Base-by-base conservation (phyloP, 164 flowering plant genomes). In the Annona squamosa region DNA sequence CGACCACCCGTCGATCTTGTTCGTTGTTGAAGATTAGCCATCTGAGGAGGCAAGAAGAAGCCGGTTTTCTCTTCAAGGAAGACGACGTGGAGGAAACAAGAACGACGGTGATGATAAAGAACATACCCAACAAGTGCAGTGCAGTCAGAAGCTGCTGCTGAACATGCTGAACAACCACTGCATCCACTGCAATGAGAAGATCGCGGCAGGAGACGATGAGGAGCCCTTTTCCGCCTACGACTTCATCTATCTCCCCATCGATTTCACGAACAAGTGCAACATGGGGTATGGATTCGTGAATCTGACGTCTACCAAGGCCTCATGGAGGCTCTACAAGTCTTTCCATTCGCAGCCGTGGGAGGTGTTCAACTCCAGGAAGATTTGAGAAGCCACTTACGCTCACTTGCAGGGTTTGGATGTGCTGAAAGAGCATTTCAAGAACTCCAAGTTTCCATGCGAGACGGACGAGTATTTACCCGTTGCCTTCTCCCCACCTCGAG, bases 41-140 rank as follows among this genome's bases (percentile, higher is more conserved):
- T 52, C 78, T 71, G 1, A 89, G 73, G 81, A 85, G 74, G 46
- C 73, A 41, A 16, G 17, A 71, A 3, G 91, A 93, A 63, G 46
- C 86, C 37, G 76, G 84, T 0, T 94, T 86, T 70, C 68, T 79
- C 48, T 66, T 73, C 47, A 69, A 48, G 3, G 71, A 69, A 69
- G 86, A 85, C 47, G 74, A 84, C 5, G 69, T 69, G 68, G 65
- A 66, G 66, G 99, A 94, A 77, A 43, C 86, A 5, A 85, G 99
- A 72, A 94, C 99, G 66, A 92, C 97, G n/a, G 85, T 94, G 71
- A 94, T 94, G 99, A 91, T 94, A 75, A 94, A 94, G 82, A 94
- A 94, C 93, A 91, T 94, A 71, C 99, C 99, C 76, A 94, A 94
- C 84, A 94, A 94, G 79, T 94, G 92, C 87, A 92, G 71, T 75